These are phyloP conservation scores for Lolium perenne DNA, from an alignment of 176 grass and related monocot genomes.

Conservation along the genomic window DNA sequence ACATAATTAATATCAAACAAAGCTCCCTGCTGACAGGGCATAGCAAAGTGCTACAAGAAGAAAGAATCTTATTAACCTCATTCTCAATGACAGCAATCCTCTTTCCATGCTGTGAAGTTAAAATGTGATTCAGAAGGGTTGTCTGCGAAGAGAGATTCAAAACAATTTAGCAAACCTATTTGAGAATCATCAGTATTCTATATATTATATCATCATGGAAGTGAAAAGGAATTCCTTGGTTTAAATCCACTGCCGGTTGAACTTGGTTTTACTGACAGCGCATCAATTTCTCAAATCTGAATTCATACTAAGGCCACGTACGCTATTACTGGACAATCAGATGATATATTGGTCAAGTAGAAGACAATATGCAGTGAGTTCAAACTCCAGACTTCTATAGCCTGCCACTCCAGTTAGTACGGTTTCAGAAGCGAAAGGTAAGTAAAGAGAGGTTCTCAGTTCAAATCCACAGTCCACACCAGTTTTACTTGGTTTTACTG, in stretches of 20 bases:
- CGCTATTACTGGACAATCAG: background rate
- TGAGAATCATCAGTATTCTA: background rate
- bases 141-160: constrained; percentile 45
- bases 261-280: background rate
- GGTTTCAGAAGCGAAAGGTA: background rate
- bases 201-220: background rate
- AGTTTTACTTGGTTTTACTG: too few species aligned
- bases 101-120: constrained; percentile 75
- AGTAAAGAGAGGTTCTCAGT: background rate
- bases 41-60: constrained; percentile 1
- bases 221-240: background rate
- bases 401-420: background rate
- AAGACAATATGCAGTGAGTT: background rate
- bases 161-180: constrained; percentile 18
- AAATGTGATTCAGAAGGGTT: constrained; percentile 75
- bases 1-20: constrained; percentile 7
- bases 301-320: background rate
- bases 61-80: constrained; percentile 52
- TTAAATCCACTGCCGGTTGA: background rate
- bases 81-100: constrained; percentile 80
- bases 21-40: background rate
- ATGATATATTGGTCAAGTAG: background rate
- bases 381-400: background rate
- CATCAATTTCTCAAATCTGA: background rate
- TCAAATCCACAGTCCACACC: too few species aligned